These are phyloP conservation scores for Xylaria grammica DNA, from an alignment of 495 filamentous ascomycete genomes.

Conservation along the genomic window DNA sequence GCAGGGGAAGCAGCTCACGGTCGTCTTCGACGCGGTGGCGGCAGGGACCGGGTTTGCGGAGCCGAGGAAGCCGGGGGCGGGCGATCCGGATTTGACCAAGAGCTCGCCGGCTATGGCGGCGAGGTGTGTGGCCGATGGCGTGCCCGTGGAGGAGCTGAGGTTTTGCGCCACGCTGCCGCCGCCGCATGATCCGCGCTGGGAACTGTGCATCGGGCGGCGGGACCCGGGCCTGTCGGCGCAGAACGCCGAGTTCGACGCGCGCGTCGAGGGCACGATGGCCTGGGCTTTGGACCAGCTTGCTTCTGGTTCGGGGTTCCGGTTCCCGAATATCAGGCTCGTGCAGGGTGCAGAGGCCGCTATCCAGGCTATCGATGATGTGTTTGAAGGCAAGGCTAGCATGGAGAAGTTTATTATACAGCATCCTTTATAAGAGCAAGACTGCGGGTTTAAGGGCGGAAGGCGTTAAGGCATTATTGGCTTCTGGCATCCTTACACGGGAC, in stretches of 20 bases:
- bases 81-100: neutral
- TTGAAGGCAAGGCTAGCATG: slow-evolving; percentile 14
- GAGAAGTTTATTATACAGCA: slow-evolving; percentile 19
- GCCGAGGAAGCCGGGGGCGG: neutral
- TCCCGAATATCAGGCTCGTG: slow-evolving; percentile 5
- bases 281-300: slow-evolving; percentile 7
- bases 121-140: neutral
- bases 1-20: neutral
- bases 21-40: slow-evolving; percentile 17
- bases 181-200: slow-evolving; percentile 1
- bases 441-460: neutral
- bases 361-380: slow-evolving; percentile 7
- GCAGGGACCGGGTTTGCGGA: neutral
- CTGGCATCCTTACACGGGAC: too few relatives aligned
- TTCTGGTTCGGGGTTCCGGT: neutral
- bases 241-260: neutral
- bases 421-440: neutral
- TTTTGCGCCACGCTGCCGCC: neutral
- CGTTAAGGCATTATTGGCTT: neutral
- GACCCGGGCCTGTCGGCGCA: too few relatives aligned
- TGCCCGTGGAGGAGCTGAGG: too few relatives aligned
- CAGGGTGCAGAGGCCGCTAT: slow-evolving; percentile 5
- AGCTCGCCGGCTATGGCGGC: slow-evolving; percentile 3
- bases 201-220: neutral
- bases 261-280: neutral